Percentiles rank a stretch among this genome's conserved stretches.
These are phyloP conservation scores for Plasmodium knowlesi DNA, from an alignment of 169 alveolate species.

Conservation along the genomic window DNA sequence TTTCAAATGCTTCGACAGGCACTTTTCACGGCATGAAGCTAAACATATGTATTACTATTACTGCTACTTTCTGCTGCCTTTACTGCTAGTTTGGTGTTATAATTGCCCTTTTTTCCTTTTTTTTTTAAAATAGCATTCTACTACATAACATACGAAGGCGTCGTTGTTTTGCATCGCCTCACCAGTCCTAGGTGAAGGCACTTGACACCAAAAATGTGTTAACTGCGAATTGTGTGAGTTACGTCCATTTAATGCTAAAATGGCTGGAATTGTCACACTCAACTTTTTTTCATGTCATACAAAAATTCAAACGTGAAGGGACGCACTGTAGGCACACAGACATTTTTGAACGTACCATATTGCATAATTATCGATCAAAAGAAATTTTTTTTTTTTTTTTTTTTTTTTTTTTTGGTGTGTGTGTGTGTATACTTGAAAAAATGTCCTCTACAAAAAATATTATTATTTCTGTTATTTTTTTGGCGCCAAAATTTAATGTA, in stretches of 20 bases:
- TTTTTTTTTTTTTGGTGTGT: background rate
- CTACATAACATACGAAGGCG: background rate
- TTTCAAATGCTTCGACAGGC: background rate
- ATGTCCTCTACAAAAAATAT: conserved; percentile 14
- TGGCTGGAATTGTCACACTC: background rate
- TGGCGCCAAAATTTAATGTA: background rate
- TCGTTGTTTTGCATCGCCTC: background rate
- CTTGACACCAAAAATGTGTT: background rate
- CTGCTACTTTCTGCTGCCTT: background rate
- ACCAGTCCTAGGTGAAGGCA: background rate
- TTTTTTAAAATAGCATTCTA: background rate
- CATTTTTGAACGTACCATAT: conserved; percentile 4
- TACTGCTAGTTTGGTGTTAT: background rate
- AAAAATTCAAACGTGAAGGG: conserved; percentile 24
- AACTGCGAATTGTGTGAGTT: background rate
- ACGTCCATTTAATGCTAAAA: background rate
- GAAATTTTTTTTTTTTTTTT: background rate
- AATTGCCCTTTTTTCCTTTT: conserved; percentile 5
- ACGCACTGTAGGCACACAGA: conserved; percentile 67
- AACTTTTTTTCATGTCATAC: background rate
- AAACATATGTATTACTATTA: conserved; percentile 9
- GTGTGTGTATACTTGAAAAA: conserved; percentile 35
- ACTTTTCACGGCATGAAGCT: conserved; percentile 2
- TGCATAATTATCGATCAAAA: background rate
- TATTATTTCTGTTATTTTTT: conserved; percentile 30